Evolutionary conservation across 2,329 filamentous ascomycete genomes (phyloP).

Genomic region (Aspergillus uvarum): DNA sequence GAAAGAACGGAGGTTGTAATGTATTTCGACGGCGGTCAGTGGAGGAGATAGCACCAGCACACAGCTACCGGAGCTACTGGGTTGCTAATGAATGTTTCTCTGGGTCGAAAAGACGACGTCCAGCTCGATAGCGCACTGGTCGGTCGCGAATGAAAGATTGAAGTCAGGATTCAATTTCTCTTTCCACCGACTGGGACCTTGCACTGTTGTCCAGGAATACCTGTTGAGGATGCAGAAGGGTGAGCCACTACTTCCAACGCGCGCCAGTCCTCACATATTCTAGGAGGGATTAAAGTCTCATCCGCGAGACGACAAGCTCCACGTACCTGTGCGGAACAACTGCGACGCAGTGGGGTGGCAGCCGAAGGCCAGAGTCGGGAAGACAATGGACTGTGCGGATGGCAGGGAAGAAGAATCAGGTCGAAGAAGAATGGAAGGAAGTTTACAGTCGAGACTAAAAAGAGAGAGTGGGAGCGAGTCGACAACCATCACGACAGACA

Average conservation of each 20-base stretch:
- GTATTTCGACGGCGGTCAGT: neutral
- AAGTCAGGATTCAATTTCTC: neutral
- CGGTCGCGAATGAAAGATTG: neutral
- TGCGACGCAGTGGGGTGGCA: neutral
- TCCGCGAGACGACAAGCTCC: neutral
- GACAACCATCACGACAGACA: neutral
- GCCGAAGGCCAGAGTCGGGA: neutral
- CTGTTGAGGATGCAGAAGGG: neutral
- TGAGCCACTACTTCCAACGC: neutral
- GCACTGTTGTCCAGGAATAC: neutral
- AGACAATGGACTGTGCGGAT: slow-evolving; percentile 3
- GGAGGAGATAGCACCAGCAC: neutral
- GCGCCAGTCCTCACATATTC: neutral
- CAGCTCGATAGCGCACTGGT: neutral
- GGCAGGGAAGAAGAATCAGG: slow-evolving; percentile 4
- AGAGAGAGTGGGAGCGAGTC: neutral
- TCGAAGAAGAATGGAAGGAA: slow-evolving; percentile 1
- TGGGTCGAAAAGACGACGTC: neutral
- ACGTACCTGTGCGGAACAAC: slow-evolving; percentile 7
- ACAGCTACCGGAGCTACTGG: neutral
- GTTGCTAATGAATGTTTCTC: neutral
- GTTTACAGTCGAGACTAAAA: neutral
- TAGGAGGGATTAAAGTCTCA: neutral
- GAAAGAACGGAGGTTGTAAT: neutral
- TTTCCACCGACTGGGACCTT: neutral